These are phyloP conservation scores for Apiospora phragmitis DNA, from an alignment of 2,329 filamentous ascomycete genomes.

Conservation along the genomic window DNA sequence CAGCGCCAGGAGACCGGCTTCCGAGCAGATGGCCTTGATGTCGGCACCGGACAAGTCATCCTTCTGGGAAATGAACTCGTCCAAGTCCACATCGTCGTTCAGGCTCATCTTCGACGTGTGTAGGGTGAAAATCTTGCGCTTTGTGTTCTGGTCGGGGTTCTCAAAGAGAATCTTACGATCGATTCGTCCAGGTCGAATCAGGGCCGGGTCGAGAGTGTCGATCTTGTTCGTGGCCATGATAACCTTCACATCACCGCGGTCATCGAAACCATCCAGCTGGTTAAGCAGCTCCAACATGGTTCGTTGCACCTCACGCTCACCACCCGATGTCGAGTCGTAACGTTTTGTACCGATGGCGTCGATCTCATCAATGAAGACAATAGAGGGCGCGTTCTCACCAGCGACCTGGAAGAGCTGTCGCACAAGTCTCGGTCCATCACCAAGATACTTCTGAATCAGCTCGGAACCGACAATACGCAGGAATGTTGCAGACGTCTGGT, in stretches of 20 bases:
- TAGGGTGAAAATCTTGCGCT: constrained; percentile 96
- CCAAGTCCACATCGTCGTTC: constrained; percentile 93
- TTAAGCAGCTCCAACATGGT: constrained; percentile 99
- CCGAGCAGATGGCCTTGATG: constrained; percentile 98
- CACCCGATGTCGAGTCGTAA: constrained; percentile 95
- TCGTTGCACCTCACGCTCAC: constrained; percentile 95
- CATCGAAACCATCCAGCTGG: constrained; percentile 97
- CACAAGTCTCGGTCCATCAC: constrained; percentile 91
- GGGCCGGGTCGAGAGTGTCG: constrained; percentile 90
- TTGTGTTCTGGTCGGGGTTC: constrained; percentile 78
- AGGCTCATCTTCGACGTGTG: constrained; percentile 99
- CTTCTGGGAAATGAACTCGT: constrained; percentile 98
- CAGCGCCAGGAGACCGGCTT: constrained; percentile 91
- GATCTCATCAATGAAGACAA: constrained; percentile 99
- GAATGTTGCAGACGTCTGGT: constrained; percentile 98
- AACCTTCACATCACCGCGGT: constrained; percentile 97
- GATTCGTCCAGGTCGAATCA: constrained; percentile 96
- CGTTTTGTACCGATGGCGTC: constrained; percentile 98
- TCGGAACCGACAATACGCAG: constrained; percentile 95
- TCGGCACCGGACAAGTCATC: constrained; percentile 96
- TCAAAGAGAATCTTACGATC: constrained; percentile 90
- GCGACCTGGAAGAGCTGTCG: constrained; percentile 94
- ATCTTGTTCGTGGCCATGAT: constrained; percentile 99
- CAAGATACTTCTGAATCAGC: constrained; percentile 97
- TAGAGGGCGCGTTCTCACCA: constrained; percentile 92